phyloP scores from a whole-genome alignment of 129 eudicot genomes.

The Saussurea involucrata region DNA sequence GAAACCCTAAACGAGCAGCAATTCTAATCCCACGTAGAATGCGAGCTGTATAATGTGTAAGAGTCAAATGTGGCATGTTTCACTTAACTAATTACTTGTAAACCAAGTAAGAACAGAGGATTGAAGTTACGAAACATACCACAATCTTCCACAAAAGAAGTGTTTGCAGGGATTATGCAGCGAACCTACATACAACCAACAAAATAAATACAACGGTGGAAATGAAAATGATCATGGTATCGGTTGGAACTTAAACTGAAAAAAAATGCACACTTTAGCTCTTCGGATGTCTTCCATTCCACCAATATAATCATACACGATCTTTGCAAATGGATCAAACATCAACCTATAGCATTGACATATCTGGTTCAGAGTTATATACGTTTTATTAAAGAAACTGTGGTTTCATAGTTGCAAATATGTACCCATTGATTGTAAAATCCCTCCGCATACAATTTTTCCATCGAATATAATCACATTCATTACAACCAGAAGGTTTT shows the following conservation, averaged over 20 bases:
- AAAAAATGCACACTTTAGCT: slow-evolving; percentile 50
- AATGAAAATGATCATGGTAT: neutral
- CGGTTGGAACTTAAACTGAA: slow-evolving; percentile 15
- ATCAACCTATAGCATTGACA: slow-evolving; percentile 46
- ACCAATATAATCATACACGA: slow-evolving; percentile 63
- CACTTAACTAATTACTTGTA: neutral
- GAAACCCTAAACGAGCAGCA: slow-evolving; percentile 67
- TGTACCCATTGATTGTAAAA: slow-evolving; percentile 66
- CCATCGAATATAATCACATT: slow-evolving; percentile 57
- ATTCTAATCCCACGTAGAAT: slow-evolving; percentile 64
- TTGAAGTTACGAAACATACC: slow-evolving; percentile 32
- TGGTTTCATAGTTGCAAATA: neutral
- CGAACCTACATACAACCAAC: slow-evolving; percentile 43
- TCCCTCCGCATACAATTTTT: slow-evolving; percentile 58
- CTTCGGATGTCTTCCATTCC: slow-evolving; percentile 63
- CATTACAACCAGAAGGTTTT: slow-evolving; percentile 43
- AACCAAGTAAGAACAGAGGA: neutral
- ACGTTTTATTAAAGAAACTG: neutral
- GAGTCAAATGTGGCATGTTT: neutral
- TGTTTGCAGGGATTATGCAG: slow-evolving; percentile 45
- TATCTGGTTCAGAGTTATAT: neutral
- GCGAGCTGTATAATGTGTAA: slow-evolving; percentile 47
- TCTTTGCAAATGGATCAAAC: slow-evolving; percentile 61
- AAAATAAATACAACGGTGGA: neutral
- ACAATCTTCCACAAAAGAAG: slow-evolving; percentile 63